A percentile compares a stretch with the other conserved stretches of the same genome.
These are phyloP conservation scores for Fusarium sp. DNA, from an alignment of 2,329 filamentous ascomycete species.

Conservation along the genomic window DNA sequence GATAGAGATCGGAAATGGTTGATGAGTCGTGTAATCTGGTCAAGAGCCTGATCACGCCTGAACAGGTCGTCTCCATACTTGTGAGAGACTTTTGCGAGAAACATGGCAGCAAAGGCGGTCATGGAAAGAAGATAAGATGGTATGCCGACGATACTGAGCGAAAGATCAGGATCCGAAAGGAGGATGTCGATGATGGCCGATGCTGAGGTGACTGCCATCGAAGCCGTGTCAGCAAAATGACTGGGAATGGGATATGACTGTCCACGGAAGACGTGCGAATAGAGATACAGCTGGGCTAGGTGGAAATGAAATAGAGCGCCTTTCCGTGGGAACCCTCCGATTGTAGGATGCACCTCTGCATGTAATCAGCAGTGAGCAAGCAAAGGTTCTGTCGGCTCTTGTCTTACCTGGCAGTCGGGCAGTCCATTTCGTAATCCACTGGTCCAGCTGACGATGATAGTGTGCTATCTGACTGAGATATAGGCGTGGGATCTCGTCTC, in stretches of 20 bases:
- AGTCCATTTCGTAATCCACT: conserved; percentile 52
- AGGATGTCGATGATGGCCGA: conserved; percentile 56
- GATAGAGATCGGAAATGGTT: conserved; percentile 52
- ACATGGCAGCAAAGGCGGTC: conserved; percentile 62
- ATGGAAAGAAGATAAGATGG: conserved; percentile 62
- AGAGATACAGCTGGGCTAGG: conserved; percentile 54
- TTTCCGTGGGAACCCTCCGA: conserved; percentile 53
- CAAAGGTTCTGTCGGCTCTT: rapidly evolving
- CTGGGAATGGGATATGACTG: conserved; percentile 47
- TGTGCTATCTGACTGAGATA: conserved; percentile 58
- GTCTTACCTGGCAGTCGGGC: conserved; percentile 43
- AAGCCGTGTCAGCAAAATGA: conserved; percentile 48
- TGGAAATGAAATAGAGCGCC: conserved; percentile 53
- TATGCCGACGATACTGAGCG: conserved; percentile 53
- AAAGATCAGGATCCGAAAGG: conserved; percentile 53
- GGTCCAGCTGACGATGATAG: conserved; percentile 48
- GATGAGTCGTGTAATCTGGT: conserved; percentile 51
- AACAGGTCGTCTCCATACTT: conserved; percentile 54
- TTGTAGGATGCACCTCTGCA: conserved; percentile 46
- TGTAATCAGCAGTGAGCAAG: background rate
- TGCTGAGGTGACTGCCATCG: conserved; percentile 50
- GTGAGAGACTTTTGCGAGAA: conserved; percentile 58
- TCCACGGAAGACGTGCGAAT: conserved; percentile 54
- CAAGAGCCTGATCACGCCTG: conserved; percentile 49
- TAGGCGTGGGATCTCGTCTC: conserved; percentile 59